Evolutionary conservation across 148 eudicot species (phyloP), one percentile per base, ranked within the genome.

Genomic region (Vaccinium vitisidaea): DNA sequence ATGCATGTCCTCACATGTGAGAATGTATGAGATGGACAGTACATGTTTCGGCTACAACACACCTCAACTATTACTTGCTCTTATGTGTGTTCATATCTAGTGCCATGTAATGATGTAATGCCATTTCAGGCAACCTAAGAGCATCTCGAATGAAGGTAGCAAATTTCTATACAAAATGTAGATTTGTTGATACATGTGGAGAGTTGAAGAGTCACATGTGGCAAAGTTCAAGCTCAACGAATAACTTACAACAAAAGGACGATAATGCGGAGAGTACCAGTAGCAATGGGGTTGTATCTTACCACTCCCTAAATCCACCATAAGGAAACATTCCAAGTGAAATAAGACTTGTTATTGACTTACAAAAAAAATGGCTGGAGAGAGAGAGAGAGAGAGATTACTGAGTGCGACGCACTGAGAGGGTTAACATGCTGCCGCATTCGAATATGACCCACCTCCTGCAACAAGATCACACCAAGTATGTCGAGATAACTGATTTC

Each of bases 401-500:
- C 99, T 82, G 90, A 79, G 82, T 89, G 82, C 67, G 87, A 82
- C 5, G 93, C 75, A 59, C 90, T 88, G 21, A 95, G 97, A 85
- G 99, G 99, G 86, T 97, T 97, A 74, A 97, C 99, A 90, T 97
- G 99, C 90, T 94, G 98, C 80, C 98, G 87, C 55, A 94, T 86
- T 86, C 98, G 92, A 75, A 94, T 88, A 83, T 88, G 91, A 85
- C 99, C 98, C 69, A 93, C 84, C 54, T 93, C 95, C 99, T 93
- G 87, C 86, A 87, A 88, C 78, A 80, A 80, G 65, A 80, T 81
- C 53, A 81, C 2, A 3, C 36, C 39, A 4, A 25, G 39, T 67
- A 32, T 32, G 36, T 32, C 36, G 36, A 32, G 36, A 32, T 32
- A 32, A 2, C 36, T 32, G 36, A 32, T 32, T 32, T 32, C 36